Evolutionary conservation across 345 rosid genomes (phyloP), one percentile per base, ranked within the genome.

Genomic region (Theobroma cacao): DNA sequence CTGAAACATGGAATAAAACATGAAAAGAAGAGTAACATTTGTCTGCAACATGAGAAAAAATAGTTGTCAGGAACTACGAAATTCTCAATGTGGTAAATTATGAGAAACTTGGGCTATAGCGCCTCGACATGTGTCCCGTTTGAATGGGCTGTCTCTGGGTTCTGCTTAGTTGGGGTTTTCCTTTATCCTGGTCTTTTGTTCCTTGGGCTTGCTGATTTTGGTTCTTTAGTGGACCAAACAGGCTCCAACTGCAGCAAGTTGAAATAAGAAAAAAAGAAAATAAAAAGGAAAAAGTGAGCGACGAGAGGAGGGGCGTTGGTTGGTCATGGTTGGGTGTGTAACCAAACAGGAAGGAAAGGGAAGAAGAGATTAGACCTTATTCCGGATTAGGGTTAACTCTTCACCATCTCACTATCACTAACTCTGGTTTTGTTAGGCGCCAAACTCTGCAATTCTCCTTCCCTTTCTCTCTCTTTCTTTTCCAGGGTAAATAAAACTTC

Each of bases 351-450:
- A 38, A 60, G 66, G 50, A 33, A 60, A n/a, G 10, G 41, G 59
- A 3, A 26, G 55, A 28, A 59, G 24, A 47, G 75, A 20, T 15
- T 43, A 7, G 69, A 28, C 48, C 86, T 77, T 86, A 86, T 84
- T 83, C 86, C 85, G 87, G 88, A 75, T 86, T 87, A 84, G 90
- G 90, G 90, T 83, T 89, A 82, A 68, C 77, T 69, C 83, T 78
- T 77, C 81, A 58, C 63, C 82, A 43, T 75, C 70, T 66, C 76
- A 48, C 53, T 75, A 60, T 70, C 80, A 64, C 38, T 65, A 48
- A 20, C 68, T 45, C 22, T 17, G 69, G 43, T 67, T 55, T 64
- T 74, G 47, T 56, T 70, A 68, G 85, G 87, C 87, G 90, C 90
- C 92, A 87, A 87, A 81, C 80, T 58, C 78, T 79, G 65, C 75